These are phyloP conservation scores for Lactifluus pinguis DNA, from an alignment of 768 basidiomycete genomes.

Conservation along the genomic window DNA sequence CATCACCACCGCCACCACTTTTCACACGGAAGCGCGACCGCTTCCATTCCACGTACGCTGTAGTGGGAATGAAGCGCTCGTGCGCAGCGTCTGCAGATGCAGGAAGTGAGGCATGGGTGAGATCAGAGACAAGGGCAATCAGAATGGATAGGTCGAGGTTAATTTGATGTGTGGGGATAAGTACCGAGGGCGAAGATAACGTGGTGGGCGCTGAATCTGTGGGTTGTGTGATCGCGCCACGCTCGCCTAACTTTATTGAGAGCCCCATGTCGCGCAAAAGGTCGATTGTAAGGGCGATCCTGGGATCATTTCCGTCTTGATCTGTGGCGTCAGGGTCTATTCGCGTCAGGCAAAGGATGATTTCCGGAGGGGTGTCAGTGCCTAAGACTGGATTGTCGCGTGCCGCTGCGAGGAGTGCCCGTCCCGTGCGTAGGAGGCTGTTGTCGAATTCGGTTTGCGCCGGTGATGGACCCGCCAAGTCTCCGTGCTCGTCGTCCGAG, in stretches of 20 bases:
- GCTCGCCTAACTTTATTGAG: constrained; percentile 57
- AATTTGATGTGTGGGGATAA: constrained; percentile 48
- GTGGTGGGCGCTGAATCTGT: background rate
- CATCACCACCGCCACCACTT: constrained; percentile 19
- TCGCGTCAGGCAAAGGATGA: constrained; percentile 64
- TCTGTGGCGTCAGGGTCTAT: constrained; percentile 37
- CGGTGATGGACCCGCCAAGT: constrained; percentile 28
- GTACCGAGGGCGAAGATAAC: constrained; percentile 6
- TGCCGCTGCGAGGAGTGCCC: constrained; percentile 57
- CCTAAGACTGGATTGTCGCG: constrained; percentile 40
- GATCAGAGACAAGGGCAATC: constrained; percentile 76
- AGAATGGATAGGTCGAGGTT: constrained; percentile 81
- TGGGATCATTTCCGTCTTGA: constrained; percentile 35
- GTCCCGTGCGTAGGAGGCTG: constrained; percentile 62
- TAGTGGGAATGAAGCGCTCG: constrained; percentile 52
- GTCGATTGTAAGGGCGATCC: constrained; percentile 53
- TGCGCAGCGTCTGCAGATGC: constrained; percentile 46
- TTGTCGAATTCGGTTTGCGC: constrained; percentile 55
- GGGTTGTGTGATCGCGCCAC: constrained; percentile 23
- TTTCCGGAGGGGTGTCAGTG: constrained; percentile 32
- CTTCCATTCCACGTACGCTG: constrained; percentile 55
- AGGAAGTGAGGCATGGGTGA: constrained; percentile 67
- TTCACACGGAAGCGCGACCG: constrained; percentile 22
- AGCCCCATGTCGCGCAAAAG: constrained; percentile 54
- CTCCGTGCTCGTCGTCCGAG: constrained; percentile 34